These are phyloP conservation scores for Copromyces sp. DNA, from an alignment of 495 filamentous ascomycete genomes.

Conservation along the genomic window DNA sequence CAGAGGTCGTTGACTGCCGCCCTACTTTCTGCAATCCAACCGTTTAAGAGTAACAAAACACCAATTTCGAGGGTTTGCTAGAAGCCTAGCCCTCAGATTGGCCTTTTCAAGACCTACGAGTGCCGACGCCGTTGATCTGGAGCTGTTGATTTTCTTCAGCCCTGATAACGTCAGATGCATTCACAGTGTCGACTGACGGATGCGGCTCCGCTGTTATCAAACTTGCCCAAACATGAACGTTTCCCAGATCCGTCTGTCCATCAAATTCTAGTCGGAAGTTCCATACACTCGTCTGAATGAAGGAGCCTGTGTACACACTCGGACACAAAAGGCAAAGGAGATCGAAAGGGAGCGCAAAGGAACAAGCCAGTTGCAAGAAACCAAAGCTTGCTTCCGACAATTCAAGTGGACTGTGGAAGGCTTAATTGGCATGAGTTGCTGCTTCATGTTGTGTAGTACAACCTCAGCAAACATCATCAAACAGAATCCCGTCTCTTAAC, in stretches of 20 bases:
- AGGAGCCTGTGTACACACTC: neutral
- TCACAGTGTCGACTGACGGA: neutral
- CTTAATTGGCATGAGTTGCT: neutral
- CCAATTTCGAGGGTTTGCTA: neutral
- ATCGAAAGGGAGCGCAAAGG: neutral
- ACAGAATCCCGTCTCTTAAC: neutral
- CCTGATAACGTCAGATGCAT: neutral
- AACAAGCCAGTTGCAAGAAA: neutral
- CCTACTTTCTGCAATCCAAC: neutral
- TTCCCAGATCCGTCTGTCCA: neutral
- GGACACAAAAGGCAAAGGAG: neutral
- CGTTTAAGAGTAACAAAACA: neutral
- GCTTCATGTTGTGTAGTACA: neutral
- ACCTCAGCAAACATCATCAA: neutral
- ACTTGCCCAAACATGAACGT: neutral
- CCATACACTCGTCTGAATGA: neutral
- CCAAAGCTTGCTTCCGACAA: neutral
- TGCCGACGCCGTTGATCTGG: neutral
- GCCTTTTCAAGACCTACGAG: neutral
- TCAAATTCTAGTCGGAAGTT: neutral
- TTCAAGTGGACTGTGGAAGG: neutral
- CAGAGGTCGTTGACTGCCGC: neutral
- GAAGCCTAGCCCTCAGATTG: neutral
- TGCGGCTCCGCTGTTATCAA: neutral
- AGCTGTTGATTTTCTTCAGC: neutral